These are phyloP conservation scores for Cryptococcus sp. DNA, from an alignment of 1,284 basidiomycete species.

Conservation along the genomic window DNA sequence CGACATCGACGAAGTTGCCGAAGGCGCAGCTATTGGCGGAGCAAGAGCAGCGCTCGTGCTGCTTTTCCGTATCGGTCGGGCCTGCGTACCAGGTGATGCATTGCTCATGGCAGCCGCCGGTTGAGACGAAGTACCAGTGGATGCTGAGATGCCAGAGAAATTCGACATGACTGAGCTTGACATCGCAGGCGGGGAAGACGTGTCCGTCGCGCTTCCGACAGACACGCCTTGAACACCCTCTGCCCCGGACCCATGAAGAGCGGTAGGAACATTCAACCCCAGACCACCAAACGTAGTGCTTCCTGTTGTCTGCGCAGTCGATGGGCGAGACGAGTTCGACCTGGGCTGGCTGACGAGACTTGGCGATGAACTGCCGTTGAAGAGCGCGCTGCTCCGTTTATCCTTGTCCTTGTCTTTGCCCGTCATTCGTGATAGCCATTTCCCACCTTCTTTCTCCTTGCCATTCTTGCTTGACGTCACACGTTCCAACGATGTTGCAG, in stretches of 20 bases:
- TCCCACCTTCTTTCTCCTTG: slow-evolving; percentile 13
- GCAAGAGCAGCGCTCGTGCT: too few species aligned
- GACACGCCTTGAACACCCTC: slow-evolving; percentile 15
- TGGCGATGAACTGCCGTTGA: not conserved
- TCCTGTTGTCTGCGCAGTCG: slow-evolving; percentile 8
- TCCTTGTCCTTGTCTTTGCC: slow-evolving; percentile 19
- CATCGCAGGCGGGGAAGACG: slow-evolving; percentile 14
- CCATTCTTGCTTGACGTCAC: not conserved
- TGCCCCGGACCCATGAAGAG: slow-evolving; percentile 7
- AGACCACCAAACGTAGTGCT: slow-evolving; percentile 24
- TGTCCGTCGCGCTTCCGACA: not conserved
- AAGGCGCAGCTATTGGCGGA: too few species aligned
- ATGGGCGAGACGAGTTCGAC: slow-evolving; percentile 9
- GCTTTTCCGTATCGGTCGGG: too few species aligned
- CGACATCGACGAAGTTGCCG: not conserved
- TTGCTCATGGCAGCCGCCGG: not conserved
- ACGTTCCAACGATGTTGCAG: not conserved
- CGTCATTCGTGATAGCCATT: slow-evolving; percentile 14
- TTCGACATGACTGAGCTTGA: slow-evolving; percentile 24
- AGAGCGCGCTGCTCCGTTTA: not conserved
- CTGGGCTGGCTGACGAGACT: not conserved
- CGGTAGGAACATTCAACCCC: slow-evolving; percentile 20
- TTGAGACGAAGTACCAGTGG: slow-evolving; percentile 4
- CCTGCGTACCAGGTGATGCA: not conserved
- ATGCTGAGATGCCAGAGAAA: slow-evolving; percentile 8